These are phyloP conservation scores for Claviceps capensis DNA, from an alignment of 2,329 filamentous ascomycete species.

Conservation along the genomic window DNA sequence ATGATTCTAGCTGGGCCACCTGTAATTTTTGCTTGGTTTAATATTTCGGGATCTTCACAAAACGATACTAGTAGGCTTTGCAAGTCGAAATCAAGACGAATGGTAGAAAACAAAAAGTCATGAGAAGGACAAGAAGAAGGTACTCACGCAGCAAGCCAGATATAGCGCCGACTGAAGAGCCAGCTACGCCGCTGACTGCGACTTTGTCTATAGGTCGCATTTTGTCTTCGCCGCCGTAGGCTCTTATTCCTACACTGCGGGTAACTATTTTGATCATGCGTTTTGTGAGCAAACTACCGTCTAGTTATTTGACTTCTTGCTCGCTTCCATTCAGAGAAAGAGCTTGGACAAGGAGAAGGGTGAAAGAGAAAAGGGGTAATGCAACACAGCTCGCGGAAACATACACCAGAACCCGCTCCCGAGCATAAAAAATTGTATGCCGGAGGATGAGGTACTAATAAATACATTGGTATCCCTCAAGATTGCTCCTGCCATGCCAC, in stretches of 20 bases:
- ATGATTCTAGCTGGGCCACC: slow-evolving; percentile 40
- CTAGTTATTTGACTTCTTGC: too few relatives aligned
- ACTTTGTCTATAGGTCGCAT: slow-evolving; percentile 45
- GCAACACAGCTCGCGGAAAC: slow-evolving; percentile 12
- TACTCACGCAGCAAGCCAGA: slow-evolving; percentile 41
- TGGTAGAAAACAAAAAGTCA: background rate
- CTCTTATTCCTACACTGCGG: slow-evolving; percentile 30
- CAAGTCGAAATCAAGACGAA: too few relatives aligned
- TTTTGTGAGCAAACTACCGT: background rate
- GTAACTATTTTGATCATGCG: slow-evolving; percentile 26
- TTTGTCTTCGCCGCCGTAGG: slow-evolving; percentile 36
- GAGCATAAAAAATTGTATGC: slow-evolving; percentile 69
- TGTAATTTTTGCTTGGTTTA: slow-evolving; percentile 11
- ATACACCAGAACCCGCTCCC: slow-evolving; percentile 65
- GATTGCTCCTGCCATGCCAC: slow-evolving; percentile 59
- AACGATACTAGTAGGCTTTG: background rate
- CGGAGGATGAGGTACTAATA: slow-evolving; percentile 58
- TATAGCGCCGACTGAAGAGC: slow-evolving; percentile 52
- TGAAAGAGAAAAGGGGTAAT: background rate
- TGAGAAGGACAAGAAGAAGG: background rate
- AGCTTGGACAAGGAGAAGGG: too few relatives aligned
- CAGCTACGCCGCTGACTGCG: slow-evolving; percentile 56
- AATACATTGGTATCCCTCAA: slow-evolving; percentile 52
- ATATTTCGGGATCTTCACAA: background rate
- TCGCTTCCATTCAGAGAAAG: too few relatives aligned